Conservation (phyloP, 1,284 basidiomycete species). For the Mycosarcoma mackinlayi region DNA sequence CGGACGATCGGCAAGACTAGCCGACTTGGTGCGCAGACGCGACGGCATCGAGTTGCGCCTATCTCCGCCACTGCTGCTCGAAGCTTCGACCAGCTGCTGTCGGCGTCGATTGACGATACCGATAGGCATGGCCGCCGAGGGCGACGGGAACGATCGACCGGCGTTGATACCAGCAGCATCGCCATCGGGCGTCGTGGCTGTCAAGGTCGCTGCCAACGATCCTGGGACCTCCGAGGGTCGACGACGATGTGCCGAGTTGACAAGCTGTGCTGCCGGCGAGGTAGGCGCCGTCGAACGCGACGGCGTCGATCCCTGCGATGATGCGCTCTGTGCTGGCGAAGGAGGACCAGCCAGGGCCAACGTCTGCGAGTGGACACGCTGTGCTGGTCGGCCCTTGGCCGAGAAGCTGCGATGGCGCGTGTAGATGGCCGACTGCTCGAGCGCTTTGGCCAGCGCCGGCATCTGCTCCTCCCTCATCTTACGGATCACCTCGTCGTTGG, state of each 20-base stretch:
- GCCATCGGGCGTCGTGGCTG: slow-evolving; percentile 20
- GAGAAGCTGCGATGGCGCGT: slow-evolving; percentile 59
- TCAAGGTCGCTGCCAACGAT: slow-evolving; percentile 8
- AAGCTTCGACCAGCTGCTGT: slow-evolving; percentile 73
- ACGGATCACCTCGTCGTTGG: slow-evolving; percentile 97
- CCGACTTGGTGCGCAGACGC: slow-evolving; percentile 85
- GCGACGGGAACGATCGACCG: slow-evolving; percentile 25
- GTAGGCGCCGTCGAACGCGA: slow-evolving; percentile 79
- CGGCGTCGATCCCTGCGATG: slow-evolving; percentile 89
- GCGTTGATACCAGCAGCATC: slow-evolving; percentile 2
- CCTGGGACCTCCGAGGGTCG: slow-evolving; percentile 45
- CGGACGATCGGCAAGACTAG: slow-evolving; percentile 65
- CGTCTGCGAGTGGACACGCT: slow-evolving; percentile 44
- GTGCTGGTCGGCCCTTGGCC: slow-evolving; percentile 47
- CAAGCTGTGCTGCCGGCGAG: slow-evolving; percentile 74
- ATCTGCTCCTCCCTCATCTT: slow-evolving; percentile 75
- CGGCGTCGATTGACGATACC: slow-evolving; percentile 53
- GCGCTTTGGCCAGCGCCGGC: slow-evolving; percentile 53
- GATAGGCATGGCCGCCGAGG: slow-evolving; percentile 31
- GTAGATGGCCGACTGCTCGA: slow-evolving; percentile 53
- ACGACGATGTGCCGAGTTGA: slow-evolving; percentile 33
- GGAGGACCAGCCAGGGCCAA: slow-evolving; percentile 55
- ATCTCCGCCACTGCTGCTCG: slow-evolving; percentile 31
- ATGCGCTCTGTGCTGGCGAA: slow-evolving; percentile 90
- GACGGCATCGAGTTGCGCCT: slow-evolving; percentile 88